Conservation (phyloP, 176 grass and related monocot species). For the Triticum timopheevii region DNA sequence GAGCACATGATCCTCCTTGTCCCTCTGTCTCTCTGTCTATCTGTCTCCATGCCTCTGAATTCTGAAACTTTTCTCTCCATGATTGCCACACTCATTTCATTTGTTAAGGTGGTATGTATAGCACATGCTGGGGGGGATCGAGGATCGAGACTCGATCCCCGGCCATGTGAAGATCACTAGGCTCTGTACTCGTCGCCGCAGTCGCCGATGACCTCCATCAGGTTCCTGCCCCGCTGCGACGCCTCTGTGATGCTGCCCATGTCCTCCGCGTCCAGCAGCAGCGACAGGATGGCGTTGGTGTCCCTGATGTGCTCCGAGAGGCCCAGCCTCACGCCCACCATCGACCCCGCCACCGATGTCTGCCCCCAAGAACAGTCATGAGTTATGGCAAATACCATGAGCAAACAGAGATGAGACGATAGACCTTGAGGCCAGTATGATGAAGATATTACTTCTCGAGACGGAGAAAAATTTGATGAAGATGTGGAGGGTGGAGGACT, state of each 20-base stretch:
- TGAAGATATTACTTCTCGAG: background rate
- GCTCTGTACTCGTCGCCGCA: constrained; percentile 92
- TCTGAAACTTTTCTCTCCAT: background rate
- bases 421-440: background rate
- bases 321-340: constrained; percentile 89
- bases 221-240: constrained; percentile 61
- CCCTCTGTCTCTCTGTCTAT: background rate
- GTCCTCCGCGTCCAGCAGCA: constrained; percentile 85
- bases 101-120: constrained; percentile 6
- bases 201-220: constrained; percentile 77
- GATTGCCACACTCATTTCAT: background rate
- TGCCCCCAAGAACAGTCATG: constrained; percentile 17
- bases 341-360: constrained; percentile 85
- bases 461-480: background rate
- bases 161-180: constrained; percentile 12
- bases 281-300: constrained; percentile 66
- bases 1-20: constrained; percentile 16
- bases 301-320: constrained; percentile 85
- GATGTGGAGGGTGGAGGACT: background rate
- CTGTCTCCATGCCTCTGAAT: constrained; percentile 7
- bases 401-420: background rate
- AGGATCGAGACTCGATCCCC: background rate
- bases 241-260: constrained; percentile 64
- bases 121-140: constrained; percentile 1
- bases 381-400: background rate